Evolutionary conservation across 352 stramenopile genomes (phyloP), one percentile per base, ranked within the genome.

Genomic region (Globisporangium irregulare): DNA sequence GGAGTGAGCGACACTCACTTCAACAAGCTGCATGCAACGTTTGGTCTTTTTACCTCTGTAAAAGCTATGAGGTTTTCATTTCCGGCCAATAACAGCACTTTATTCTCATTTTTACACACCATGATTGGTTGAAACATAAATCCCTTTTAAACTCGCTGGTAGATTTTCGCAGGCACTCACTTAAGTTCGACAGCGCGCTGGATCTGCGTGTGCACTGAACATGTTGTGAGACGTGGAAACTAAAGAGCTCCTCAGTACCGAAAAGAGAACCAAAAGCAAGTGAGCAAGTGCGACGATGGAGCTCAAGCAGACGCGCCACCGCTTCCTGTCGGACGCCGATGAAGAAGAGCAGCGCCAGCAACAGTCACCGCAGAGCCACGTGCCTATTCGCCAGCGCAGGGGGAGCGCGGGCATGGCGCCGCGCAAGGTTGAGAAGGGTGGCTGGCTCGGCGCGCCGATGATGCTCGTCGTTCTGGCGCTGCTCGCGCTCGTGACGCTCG

Each of bases 401-500:
- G 38, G 27, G 12, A 38, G 29, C 51, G 36, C 2, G 10, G 32
- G 43, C 55, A 46, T 32, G n/a, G 41, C 46, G 32, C 24, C 57
- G 54, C 60, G 61, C 59, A 57, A 41, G 56, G 50, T 22, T 24
- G 57, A 48, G 22, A 34, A 43, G 32, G 46, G 20, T 60, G 4
- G 63, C 57, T 86, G 80, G 80, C 78, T 84, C 46, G 67, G 77
- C 29, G 68, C 76, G 59, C 78, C 78, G 38, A 59, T 78, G 20
- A 71, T 81, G 64, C 77, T 83, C 59, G 78, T 67, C 14, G 65
- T 78, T 22, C 59, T 92, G 55, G 72, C 72, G 41, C 79, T 90
- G 64, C 87, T 89, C 64, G 66, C 73, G 53, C 59, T 90, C 69
- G 75, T 85, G 70, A 87, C 86, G 68, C 66, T 81, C 25, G 75